Evolutionary conservation across 176 grass and related monocot species (phyloP), one percentile per base, ranked within the genome.

Genomic region (Aegilops tauschii): DNA sequence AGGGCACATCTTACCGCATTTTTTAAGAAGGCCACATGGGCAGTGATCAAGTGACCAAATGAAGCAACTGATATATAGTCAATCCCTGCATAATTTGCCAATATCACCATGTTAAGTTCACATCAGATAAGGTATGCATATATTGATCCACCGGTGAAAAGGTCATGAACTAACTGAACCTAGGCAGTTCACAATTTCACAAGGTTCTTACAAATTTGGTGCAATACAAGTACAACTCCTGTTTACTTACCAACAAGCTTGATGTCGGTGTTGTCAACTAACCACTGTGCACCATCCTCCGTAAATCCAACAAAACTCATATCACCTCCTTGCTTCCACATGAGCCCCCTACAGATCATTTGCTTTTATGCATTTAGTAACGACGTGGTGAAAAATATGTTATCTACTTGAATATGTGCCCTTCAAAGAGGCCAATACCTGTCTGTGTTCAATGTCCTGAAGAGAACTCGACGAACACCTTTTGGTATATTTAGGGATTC

Each of bases 191-290:
- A 70, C 20, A 68, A 18, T 37, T 77, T 45, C 20, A 63, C 13
- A 47, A 4, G 61, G 32, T 79, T 39, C 66, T 11, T 21, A 23
- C 77, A 86, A 54, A 63, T 31, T 76, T 9, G 13, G 23, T 3
- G 80, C 65, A 8, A 34, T 37, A n/a, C 68, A 36, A 52, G 66
- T 20, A 81, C 30, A 52, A 0, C 11, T 52, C 61, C 58, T 32
- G 12, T 61, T 85, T 68, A 82, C 95, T 84, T 82, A 97, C 95
- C 95, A 39, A 94, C 31, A 74, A 97, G 87, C 72, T 97, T 94
- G 45, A 97, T 94, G 18, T 97, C 95, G 16, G 95, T 97, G 81
- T 94, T 94, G 76, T 97, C 95, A 5, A 97, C 95, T 67, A 93
- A 90, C 95, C 93, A 98, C 47, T 83, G 93, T 1, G 93, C 89